Percentiles rank a stretch among this genome's conserved stretches.
Conservation (phyloP, 257 asterid genomes). For the Lycium barbarum region DNA sequence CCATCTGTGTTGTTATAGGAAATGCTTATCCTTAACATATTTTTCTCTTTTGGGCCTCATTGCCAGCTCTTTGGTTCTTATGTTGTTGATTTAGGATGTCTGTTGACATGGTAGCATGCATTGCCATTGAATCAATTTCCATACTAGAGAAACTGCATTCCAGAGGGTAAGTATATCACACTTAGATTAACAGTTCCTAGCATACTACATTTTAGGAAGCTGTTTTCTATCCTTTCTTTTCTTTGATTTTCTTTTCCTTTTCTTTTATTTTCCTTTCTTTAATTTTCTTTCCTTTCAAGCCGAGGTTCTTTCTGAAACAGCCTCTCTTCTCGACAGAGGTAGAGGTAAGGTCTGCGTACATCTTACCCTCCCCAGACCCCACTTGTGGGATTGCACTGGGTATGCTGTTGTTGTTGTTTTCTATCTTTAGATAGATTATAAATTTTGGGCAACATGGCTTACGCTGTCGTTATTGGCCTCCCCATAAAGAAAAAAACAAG, state of each 20-base stretch:
- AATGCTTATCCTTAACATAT: not conserved
- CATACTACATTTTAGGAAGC: not conserved
- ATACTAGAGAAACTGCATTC: slow-evolving; percentile 40
- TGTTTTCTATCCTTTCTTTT: slow-evolving; percentile 4
- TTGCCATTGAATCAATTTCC: slow-evolving; percentile 43
- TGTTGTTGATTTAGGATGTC: slow-evolving; percentile 35
- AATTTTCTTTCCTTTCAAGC: no score
- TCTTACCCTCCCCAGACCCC: no score
- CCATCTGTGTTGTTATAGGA: not conserved
- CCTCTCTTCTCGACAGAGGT: no score
- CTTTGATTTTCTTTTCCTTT: no score
- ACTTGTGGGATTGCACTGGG: no score
- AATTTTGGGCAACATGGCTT: slow-evolving; percentile 9
- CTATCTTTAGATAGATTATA: slow-evolving; percentile 12
- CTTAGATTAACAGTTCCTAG: slow-evolving; percentile 26
- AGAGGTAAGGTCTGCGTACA: no score
- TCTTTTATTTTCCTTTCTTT: no score
- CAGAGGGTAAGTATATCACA: slow-evolving; percentile 33
- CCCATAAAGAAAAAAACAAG: not conserved
- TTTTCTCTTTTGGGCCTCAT: not conserved
- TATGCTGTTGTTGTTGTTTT: not conserved
- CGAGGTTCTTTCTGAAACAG: no score
- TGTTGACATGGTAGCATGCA: slow-evolving; percentile 43
- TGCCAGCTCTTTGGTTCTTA: not conserved
- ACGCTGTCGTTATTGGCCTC: slow-evolving; percentile 6